phyloP scores from a whole-genome alignment of 495 filamentous ascomycete species.

The Podospora pseudoanserina region DNA sequence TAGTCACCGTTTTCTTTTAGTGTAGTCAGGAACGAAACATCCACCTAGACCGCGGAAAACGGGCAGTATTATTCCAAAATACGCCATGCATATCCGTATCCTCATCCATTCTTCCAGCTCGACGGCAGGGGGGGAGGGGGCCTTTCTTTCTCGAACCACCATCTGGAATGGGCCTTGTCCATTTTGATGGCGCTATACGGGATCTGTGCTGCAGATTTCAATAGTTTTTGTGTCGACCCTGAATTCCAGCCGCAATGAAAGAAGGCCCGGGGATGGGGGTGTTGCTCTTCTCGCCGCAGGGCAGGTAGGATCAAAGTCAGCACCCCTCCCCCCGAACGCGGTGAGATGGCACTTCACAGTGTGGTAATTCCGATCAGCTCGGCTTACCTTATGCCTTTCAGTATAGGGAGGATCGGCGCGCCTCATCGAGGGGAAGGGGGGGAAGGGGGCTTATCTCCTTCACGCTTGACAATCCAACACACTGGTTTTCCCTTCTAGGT shows the following conservation, averaged over 20 bases:
- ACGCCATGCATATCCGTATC: neutral
- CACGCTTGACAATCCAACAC: neutral
- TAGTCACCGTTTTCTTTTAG: neutral
- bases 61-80: neutral
- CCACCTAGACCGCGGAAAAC: no score
- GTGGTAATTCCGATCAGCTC: neutral
- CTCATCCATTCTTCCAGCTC: neutral
- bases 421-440: no score
- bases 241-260: constrained; percentile 3
- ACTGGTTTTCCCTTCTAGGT: no score
- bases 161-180: neutral
- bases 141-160: neutral
- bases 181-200: neutral
- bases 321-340: neutral
- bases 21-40: no score
- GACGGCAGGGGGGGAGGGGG: neutral
- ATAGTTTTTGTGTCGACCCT: constrained; percentile 1
- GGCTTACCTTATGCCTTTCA: neutral
- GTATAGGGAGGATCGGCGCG: neutral
- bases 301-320: neutral
- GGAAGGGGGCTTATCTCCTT: neutral
- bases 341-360: neutral
- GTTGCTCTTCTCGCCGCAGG: no score
- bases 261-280: no score
- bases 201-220: neutral